A percentile compares a stretch with the other conserved stretches of the same genome.
These are phyloP conservation scores for Russula compacta DNA, from an alignment of 768 basidiomycete genomes.

Conservation along the genomic window DNA sequence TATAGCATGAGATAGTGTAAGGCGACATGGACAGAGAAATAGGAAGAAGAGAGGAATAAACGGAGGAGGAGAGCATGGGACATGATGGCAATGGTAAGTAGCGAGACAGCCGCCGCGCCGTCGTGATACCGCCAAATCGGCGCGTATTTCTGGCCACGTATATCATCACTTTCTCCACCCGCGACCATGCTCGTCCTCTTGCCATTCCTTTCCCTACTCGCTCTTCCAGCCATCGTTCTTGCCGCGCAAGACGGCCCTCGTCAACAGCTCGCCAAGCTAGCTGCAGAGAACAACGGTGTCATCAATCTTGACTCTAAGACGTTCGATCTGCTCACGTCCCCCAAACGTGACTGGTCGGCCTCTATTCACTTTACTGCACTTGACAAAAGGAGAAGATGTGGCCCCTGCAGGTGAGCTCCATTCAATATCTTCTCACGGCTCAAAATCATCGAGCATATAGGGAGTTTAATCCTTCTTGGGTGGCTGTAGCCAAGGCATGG, in stretches of 20 bases:
- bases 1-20: conserved; percentile 79
- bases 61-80: conserved; percentile 85
- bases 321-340: conserved; percentile 69
- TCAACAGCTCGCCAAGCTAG: conserved; percentile 60
- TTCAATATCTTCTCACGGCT: neutral
- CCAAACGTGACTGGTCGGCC: conserved; percentile 81
- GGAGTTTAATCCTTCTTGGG: conserved; percentile 78
- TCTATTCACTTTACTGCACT: conserved; percentile 85
- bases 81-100: conserved; percentile 18
- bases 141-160: conserved; percentile 10
- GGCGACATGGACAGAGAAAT: conserved; percentile 91
- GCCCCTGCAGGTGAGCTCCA: conserved; percentile 75
- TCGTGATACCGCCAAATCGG: neutral
- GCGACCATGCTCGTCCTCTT: conserved; percentile 20
- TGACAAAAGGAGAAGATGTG: conserved; percentile 69
- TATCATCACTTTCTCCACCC: neutral
- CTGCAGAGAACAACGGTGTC: conserved; percentile 64
- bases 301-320: conserved; percentile 68
- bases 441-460: conserved; percentile 32
- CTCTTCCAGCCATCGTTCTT: conserved; percentile 26
- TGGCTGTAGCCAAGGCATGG: conserved; percentile 83
- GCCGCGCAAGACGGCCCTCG: conserved; percentile 28
- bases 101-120: neutral
- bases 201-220: conserved; percentile 28
- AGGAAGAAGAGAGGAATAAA: conserved; percentile 84